phyloP scores from a whole-genome alignment of 2,329 filamentous ascomycete species.

The Diaporthe vexans region DNA sequence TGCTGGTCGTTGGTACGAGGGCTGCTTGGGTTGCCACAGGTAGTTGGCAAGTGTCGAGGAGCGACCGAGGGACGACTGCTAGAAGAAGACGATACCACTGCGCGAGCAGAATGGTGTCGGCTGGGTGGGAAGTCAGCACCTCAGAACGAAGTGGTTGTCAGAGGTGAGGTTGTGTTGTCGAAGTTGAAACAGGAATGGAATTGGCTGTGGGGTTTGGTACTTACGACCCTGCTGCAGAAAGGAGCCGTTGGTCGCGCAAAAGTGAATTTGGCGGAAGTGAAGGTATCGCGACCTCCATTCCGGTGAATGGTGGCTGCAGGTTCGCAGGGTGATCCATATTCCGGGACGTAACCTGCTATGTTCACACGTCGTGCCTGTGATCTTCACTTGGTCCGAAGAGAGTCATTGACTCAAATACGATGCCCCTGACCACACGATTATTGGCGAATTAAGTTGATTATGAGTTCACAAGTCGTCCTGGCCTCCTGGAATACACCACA shows the following conservation, averaged over 20 bases:
- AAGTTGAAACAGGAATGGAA: background rate
- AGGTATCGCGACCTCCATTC: background rate
- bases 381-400: background rate
- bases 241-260: rapidly evolving
- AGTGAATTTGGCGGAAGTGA: background rate
- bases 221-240: background rate
- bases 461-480: too few relatives aligned
- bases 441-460: too few relatives aligned
- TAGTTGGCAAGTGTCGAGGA: background rate
- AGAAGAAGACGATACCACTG: background rate
- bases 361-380: background rate
- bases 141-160: background rate
- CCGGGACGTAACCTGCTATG: too few relatives aligned
- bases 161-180: background rate
- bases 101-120: too few relatives aligned
- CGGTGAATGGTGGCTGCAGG: background rate
- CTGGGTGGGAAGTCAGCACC: background rate
- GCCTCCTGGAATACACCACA: too few relatives aligned
- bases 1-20: background rate
- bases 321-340: background rate
- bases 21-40: background rate
- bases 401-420: too few relatives aligned
- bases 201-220: background rate
- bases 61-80: background rate
- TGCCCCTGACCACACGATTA: too few relatives aligned